These are phyloP conservation scores for Syncephalastrum racemosum DNA, from an alignment of 371 early-diverging fungal genomes.

Conservation along the genomic window DNA sequence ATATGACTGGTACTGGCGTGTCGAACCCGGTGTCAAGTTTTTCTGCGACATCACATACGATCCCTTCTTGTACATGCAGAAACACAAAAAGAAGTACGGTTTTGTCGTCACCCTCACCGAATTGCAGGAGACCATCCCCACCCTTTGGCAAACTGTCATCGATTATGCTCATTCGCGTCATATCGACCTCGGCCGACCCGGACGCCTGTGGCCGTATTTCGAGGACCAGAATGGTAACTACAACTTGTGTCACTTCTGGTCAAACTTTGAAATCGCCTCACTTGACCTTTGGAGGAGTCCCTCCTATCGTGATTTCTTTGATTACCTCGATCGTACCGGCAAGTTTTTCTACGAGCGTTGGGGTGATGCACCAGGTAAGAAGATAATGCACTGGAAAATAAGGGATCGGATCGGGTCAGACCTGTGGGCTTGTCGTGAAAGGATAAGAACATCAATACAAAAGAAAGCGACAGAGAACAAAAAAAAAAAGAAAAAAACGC, in stretches of 20 bases:
- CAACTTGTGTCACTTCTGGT: conserved; percentile 89
- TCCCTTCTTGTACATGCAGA: conserved; percentile 78
- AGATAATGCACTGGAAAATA: background rate
- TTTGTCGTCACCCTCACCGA: conserved; percentile 75
- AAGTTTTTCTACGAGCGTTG: conserved; percentile 73
- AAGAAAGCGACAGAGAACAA: background rate
- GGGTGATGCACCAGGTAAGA: conserved; percentile 67
- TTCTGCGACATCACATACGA: conserved; percentile 85
- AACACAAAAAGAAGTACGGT: conserved; percentile 76
- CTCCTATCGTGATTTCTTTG: conserved; percentile 58
- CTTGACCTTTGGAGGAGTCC: conserved; percentile 78
- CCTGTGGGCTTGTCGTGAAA: background rate
- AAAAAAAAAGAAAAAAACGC: conserved; percentile 1
- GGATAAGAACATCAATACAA: background rate
- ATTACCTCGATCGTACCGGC: conserved; percentile 62
- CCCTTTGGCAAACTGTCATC: conserved; percentile 67
- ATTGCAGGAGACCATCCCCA: conserved; percentile 71
- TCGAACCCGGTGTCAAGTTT: conserved; percentile 84
- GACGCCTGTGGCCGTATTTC: conserved; percentile 42
- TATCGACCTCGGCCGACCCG: conserved; percentile 38
- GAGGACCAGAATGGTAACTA: conserved; percentile 43
- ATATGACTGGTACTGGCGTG: conserved; percentile 90
- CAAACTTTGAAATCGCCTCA: conserved; percentile 90
- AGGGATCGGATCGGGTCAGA: background rate
- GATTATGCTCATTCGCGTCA: conserved; percentile 50